Conservation (phyloP, 2,329 filamentous ascomycete species). For the Fusarium avenaceum region DNA sequence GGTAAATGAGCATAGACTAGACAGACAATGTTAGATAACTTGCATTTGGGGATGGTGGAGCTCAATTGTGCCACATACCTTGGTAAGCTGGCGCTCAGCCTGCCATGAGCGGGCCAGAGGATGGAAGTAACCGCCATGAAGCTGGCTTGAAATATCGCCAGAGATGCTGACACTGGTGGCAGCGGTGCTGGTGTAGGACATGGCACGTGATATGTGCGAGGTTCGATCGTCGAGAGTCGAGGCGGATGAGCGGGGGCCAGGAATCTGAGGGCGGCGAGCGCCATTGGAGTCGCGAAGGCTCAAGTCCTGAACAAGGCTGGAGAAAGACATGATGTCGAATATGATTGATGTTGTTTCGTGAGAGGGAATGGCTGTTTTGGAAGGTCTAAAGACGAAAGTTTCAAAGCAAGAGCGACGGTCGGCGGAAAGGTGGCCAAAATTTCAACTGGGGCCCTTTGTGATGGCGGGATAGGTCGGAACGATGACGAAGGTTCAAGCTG, state of each 20-base stretch:
- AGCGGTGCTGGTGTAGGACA: constrained; percentile 75
- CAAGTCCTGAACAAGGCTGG: constrained; percentile 75
- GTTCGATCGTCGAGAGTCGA: constrained; percentile 72
- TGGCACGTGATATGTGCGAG: constrained; percentile 73
- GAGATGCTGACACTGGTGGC: constrained; percentile 78
- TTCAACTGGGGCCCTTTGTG: constrained; percentile 30
- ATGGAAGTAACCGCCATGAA: constrained; percentile 86
- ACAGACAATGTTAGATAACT: constrained; percentile 30
- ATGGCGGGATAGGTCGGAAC: constrained; percentile 43
- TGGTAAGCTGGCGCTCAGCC: constrained; percentile 85
- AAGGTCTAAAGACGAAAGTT: constrained; percentile 12
- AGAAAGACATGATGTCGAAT: constrained; percentile 70
- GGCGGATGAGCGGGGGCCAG: constrained; percentile 60
- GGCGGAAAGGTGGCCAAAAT: constrained; percentile 45
- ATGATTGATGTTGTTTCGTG: constrained; percentile 23
- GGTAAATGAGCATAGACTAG: constrained; percentile 98
- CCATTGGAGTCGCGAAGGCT: constrained; percentile 68
- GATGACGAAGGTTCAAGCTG: constrained; percentile 9
- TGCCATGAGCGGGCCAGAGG: constrained; percentile 86
- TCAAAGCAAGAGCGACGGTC: constrained; percentile 9
- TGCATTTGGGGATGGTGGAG: not conserved
- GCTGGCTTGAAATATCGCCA: constrained; percentile 83
- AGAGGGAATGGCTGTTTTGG: constrained; percentile 14
- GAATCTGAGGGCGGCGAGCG: constrained; percentile 60
- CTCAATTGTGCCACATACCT: constrained; percentile 65